A percentile compares a stretch with the other conserved stretches of the same genome.
These are phyloP conservation scores for Hypoxylon fuscum DNA, from an alignment of 495 filamentous ascomycete species.

Conservation along the genomic window DNA sequence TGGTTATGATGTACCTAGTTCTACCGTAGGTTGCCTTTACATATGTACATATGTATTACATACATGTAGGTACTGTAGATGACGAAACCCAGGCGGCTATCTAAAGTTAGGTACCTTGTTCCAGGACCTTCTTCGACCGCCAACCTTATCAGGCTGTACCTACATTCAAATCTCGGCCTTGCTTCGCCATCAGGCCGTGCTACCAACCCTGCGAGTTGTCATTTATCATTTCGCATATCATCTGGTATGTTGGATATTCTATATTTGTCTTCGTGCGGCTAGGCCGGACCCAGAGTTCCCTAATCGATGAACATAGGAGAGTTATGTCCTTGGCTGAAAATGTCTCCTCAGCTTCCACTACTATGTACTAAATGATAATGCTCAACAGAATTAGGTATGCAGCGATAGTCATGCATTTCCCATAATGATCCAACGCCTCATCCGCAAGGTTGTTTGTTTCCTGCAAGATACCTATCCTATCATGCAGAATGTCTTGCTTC, in stretches of 20 bases:
- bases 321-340: slow-evolving; percentile 7
- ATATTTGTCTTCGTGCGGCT: slow-evolving; percentile 7
- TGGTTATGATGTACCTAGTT: too few relatives aligned
- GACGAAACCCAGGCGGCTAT: slow-evolving; percentile 26
- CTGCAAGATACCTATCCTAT: slow-evolving; percentile 13
- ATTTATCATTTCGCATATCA: slow-evolving; percentile 12
- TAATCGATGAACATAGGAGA: slow-evolving; percentile 12
- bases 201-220: slow-evolving; percentile 13
- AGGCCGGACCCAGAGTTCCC: slow-evolving; percentile 1
- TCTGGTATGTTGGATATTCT: too few relatives aligned
- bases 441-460: slow-evolving; percentile 9
- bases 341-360: neutral
- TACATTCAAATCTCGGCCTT: slow-evolving; percentile 19
- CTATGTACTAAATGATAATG: too few relatives aligned
- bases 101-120: slow-evolving; percentile 11
- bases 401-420: too few relatives aligned
- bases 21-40: neutral
- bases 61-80: slow-evolving; percentile 3
- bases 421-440: too few relatives aligned
- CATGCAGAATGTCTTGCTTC: slow-evolving; percentile 24
- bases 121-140: slow-evolving; percentile 9
- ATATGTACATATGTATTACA: too few relatives aligned
- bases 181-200: slow-evolving; percentile 34
- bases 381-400: too few relatives aligned
- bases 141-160: slow-evolving; percentile 11